Conservation (phyloP, 805 yeast species). For the Candida maris region DNA sequence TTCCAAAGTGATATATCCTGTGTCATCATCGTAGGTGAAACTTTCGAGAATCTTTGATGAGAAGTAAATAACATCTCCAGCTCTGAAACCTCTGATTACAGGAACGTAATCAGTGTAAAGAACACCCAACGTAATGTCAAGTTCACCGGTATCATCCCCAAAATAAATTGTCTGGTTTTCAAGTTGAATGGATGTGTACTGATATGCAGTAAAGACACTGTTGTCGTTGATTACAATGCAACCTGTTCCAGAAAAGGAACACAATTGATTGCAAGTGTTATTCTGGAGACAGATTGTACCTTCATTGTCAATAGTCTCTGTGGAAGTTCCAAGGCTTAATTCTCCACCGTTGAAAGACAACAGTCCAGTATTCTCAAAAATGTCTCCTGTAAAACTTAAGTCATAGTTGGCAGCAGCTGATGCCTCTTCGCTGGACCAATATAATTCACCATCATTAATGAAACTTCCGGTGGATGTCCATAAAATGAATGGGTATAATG, state of each 20-base stretch:
- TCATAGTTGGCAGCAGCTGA: background rate
- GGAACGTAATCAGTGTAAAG: background rate
- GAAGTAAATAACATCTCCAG: background rate
- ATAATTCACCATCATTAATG: background rate
- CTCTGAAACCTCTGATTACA: constrained; percentile 1
- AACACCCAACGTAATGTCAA: background rate
- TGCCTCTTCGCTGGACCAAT: constrained; percentile 1
- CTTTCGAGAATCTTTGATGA: background rate
- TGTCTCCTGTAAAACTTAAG: constrained; percentile 1
- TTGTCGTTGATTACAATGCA: background rate
- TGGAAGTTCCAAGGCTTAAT: background rate
- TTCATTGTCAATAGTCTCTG: background rate
- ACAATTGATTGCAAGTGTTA: background rate
- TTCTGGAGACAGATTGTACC: constrained; percentile 1
- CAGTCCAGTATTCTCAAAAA: background rate
- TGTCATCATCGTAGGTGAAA: background rate
- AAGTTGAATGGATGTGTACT: background rate
- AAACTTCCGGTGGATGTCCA: constrained; percentile 1
- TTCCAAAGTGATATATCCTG: background rate
- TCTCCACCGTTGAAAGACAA: constrained; percentile 1
- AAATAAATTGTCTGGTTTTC: background rate
- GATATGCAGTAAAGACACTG: background rate
- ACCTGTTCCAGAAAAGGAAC: background rate
- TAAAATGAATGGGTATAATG: background rate
- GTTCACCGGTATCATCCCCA: constrained; percentile 1